A percentile compares a stretch with the other conserved stretches of the same genome.
Evolutionary conservation across 257 asterid species (phyloP).

Genomic region (Gentiana dahurica): DNA sequence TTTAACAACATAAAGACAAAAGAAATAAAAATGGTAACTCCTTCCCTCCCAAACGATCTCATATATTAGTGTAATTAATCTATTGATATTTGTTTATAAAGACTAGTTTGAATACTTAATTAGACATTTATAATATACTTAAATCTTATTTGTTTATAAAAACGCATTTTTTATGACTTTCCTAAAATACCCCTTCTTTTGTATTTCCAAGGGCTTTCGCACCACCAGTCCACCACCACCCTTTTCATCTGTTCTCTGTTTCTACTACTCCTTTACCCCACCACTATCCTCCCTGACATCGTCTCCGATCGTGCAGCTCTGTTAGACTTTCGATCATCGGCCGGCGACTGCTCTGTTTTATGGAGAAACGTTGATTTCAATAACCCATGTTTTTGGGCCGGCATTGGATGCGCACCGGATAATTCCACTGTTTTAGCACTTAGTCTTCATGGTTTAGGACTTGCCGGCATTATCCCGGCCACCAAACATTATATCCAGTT

Average conservation of each 20-base stretch:
- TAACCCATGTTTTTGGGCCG: slow-evolving; percentile 61
- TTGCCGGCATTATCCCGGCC: slow-evolving; percentile 51
- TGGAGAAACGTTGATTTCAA: slow-evolving; percentile 51
- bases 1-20: too few relatives aligned
- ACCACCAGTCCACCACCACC: not conserved
- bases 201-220: slow-evolving; percentile 4
- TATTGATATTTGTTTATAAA: too few relatives aligned
- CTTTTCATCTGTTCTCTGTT: slow-evolving; percentile 11
- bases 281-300: slow-evolving; percentile 37
- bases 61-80: too few relatives aligned
- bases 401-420: slow-evolving; percentile 53
- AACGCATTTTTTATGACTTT: too few relatives aligned
- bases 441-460: slow-evolving; percentile 77
- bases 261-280: slow-evolving; percentile 15
- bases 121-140: too few relatives aligned
- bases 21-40: too few relatives aligned
- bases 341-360: slow-evolving; percentile 64
- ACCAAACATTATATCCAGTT: slow-evolving; percentile 35
- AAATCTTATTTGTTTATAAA: too few relatives aligned
- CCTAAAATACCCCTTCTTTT: not conserved
- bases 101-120: too few relatives aligned
- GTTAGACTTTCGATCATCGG: slow-evolving; percentile 53
- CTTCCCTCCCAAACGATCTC: too few relatives aligned
- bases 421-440: slow-evolving; percentile 50
- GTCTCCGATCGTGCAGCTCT: slow-evolving; percentile 77